A percentile compares a stretch with the other conserved stretches of the same genome.
These are phyloP conservation scores for Rhynchosporium secalis DNA, from an alignment of 2,329 filamentous ascomycete genomes.

Conservation along the genomic window DNA sequence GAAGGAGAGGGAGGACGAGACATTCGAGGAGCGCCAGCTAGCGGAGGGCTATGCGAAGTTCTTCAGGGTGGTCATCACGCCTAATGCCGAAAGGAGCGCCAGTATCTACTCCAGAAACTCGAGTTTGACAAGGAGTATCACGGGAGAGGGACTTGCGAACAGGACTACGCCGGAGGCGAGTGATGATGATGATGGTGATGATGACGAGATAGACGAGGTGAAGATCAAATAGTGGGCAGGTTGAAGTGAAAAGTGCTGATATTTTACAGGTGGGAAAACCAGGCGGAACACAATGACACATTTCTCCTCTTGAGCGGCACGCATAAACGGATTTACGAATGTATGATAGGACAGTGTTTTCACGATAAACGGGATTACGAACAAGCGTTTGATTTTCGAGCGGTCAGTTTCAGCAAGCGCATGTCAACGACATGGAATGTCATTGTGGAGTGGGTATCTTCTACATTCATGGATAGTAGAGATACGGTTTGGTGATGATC, in stretches of 20 bases:
- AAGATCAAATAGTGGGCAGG: constrained; percentile 4
- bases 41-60: constrained; percentile 28
- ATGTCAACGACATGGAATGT: neutral
- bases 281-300: neutral
- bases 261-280: constrained; percentile 6
- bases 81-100: constrained; percentile 30
- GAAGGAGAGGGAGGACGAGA: constrained; percentile 24
- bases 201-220: constrained; percentile 16
- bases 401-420: constrained; percentile 5
- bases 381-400: neutral
- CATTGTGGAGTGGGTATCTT: neutral
- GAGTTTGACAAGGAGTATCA: constrained; percentile 31
- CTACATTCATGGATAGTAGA: neutral
- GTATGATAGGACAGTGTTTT: constrained; percentile 9
- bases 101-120: constrained; percentile 29
- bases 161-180: constrained; percentile 9
- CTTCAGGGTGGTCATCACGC: constrained; percentile 32
- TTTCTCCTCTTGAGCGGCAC: neutral
- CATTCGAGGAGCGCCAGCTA: constrained; percentile 26
- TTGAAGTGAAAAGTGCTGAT: constrained; percentile 13
- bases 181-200: constrained; percentile 13
- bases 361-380: neutral
- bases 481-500: neutral
- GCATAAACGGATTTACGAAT: constrained; percentile 16
- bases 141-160: constrained; percentile 23